phyloP scores from a whole-genome alignment of 148 eudicot genomes.

The Heliosperma pusillum region DNA sequence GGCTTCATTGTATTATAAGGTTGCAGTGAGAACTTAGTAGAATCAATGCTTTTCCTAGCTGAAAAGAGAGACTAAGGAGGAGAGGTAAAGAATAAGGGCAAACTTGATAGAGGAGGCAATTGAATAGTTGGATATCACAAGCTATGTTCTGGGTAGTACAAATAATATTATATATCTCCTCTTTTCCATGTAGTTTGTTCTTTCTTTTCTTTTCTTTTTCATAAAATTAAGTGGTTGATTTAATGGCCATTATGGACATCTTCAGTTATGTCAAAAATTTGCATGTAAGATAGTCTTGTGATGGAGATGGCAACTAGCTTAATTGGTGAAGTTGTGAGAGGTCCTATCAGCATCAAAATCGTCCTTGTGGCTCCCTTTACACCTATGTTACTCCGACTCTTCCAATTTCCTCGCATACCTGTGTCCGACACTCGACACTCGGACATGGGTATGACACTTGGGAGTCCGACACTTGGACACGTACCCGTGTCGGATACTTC shows the following conservation, averaged over 20 bases:
- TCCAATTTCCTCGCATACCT: too few species aligned
- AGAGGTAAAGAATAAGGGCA: conserved; percentile 68
- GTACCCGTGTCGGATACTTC: too few species aligned
- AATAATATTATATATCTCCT: background rate
- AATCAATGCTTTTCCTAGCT: conserved; percentile 76
- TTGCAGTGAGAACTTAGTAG: conserved; percentile 37
- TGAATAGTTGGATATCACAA: conserved; percentile 58
- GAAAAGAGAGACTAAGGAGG: conserved; percentile 48
- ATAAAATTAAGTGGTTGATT: background rate
- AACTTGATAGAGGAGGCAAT: conserved; percentile 77
- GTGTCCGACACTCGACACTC: too few species aligned
- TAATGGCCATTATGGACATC: background rate
- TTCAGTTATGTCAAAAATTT: background rate
- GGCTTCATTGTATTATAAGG: conserved; percentile 30
- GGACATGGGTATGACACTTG: too few species aligned
- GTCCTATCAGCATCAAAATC: too few species aligned
- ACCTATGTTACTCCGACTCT: too few species aligned
- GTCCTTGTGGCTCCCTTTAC: too few species aligned
- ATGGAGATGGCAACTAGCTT: too few species aligned
- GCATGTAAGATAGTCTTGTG: too few species aligned
- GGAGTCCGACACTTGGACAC: too few species aligned
- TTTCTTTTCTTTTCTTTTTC: too few species aligned
- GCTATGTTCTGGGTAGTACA: conserved; percentile 45
- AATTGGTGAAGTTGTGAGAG: too few species aligned
- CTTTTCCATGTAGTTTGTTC: background rate